Conservation (phyloP, 2,329 filamentous ascomycete genomes). For the Ophiostoma australiae region DNA sequence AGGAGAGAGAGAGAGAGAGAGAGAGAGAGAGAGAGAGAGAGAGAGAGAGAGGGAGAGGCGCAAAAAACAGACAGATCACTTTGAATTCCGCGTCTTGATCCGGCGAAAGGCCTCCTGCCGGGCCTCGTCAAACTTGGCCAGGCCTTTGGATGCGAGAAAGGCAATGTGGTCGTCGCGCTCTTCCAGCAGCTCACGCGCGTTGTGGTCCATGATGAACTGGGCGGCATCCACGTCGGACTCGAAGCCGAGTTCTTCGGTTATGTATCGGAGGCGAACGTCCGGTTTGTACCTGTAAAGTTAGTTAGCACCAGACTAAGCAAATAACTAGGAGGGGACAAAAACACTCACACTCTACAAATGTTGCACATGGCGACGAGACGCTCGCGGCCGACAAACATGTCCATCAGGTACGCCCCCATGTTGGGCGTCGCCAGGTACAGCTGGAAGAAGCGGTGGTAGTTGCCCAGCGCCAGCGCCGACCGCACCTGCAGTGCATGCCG, state of each 20-base stretch:
- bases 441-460: constrained; percentile 97
- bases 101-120: constrained; percentile 71
- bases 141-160: constrained; percentile 70
- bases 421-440: constrained; percentile 91
- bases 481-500: constrained; percentile 89
- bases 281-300: constrained; percentile 71
- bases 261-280: constrained; percentile 79
- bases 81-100: constrained; percentile 93
- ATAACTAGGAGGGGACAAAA: neutral
- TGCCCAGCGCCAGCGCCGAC: constrained; percentile 84
- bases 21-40: neutral
- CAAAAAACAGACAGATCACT: constrained; percentile 50
- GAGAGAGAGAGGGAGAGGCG: neutral
- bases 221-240: constrained; percentile 86
- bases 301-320: no score
- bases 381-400: constrained; percentile 96
- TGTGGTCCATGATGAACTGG: constrained; percentile 80
- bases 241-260: constrained; percentile 94
- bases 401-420: constrained; percentile 97
- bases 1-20: neutral
- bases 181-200: constrained; percentile 69
- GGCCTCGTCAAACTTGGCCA: constrained; percentile 66
- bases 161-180: constrained; percentile 69
- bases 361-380: constrained; percentile 83
- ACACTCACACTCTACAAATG: constrained; percentile 91